phyloP scores from a whole-genome alignment of 192 early-diverging fungal genomes.

The Gamsiella multidivaricata region DNA sequence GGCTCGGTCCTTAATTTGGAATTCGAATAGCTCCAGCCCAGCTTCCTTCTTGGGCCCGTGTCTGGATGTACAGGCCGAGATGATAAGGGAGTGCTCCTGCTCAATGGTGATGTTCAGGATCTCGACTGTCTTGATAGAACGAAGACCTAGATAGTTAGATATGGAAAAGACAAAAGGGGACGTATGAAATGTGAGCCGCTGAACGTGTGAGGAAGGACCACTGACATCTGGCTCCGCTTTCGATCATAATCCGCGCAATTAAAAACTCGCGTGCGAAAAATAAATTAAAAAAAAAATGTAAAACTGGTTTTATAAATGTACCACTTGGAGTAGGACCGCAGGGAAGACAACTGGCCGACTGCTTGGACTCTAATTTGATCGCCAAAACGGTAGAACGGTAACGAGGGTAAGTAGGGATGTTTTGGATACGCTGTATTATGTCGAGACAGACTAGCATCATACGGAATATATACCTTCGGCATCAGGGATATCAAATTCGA shows the following conservation, averaged over 20 bases:
- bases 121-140: constrained; percentile 23
- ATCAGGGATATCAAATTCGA: constrained; percentile 32
- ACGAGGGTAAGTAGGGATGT: neutral
- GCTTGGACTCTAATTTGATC: constrained; percentile 13
- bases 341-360: constrained; percentile 26
- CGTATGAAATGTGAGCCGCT: neutral
- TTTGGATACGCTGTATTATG: neutral
- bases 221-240: too few relatives aligned
- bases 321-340: constrained; percentile 27
- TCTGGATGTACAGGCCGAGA: constrained; percentile 23
- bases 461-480: constrained; percentile 30
- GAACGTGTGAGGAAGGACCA: too few relatives aligned
- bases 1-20: constrained; percentile 32
- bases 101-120: constrained; percentile 38
- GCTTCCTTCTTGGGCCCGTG: constrained; percentile 35
- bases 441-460: too few relatives aligned
- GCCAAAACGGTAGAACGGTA: too few relatives aligned
- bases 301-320: neutral
- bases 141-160: neutral
- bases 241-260: too few relatives aligned
- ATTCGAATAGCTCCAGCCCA: constrained; percentile 20
- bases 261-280: too few relatives aligned
- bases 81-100: constrained; percentile 1
- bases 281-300: neutral
- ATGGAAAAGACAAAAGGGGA: neutral